These are phyloP conservation scores for Ambrosia hybrid DNA, from an alignment of 140 eudicot species.

Conservation along the genomic window DNA sequence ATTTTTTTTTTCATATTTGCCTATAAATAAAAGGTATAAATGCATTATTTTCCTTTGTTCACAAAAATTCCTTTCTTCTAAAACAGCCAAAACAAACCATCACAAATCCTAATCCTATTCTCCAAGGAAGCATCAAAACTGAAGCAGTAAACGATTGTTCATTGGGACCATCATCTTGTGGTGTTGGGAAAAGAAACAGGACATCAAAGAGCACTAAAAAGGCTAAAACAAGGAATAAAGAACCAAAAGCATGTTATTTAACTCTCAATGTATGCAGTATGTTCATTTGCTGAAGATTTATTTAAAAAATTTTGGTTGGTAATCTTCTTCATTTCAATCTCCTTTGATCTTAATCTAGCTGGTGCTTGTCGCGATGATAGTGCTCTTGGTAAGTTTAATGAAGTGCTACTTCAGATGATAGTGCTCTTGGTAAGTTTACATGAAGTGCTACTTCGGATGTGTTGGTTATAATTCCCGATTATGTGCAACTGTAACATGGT, in stretches of 20 bases:
- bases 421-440: too few species aligned
- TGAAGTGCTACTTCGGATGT: neutral
- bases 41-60: too few species aligned
- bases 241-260: slow-evolving; percentile 42
- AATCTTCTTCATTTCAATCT: slow-evolving; percentile 40
- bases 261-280: neutral
- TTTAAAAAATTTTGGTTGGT: neutral
- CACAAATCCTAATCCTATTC: slow-evolving; percentile 25
- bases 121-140: slow-evolving; percentile 21
- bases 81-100: slow-evolving; percentile 38
- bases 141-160: slow-evolving; percentile 39
- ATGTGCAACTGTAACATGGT: slow-evolving; percentile 18
- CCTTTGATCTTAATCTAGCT: slow-evolving; percentile 35
- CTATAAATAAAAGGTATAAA: too few species aligned
- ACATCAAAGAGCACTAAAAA: slow-evolving; percentile 34
- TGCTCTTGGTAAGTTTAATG: slow-evolving; percentile 85
- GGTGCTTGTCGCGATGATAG: slow-evolving; percentile 66
- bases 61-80: too few species aligned
- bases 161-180: slow-evolving; percentile 31
- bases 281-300: neutral
- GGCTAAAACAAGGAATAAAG: slow-evolving; percentile 39
- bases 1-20: too few species aligned
- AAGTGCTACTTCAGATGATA: too few species aligned
- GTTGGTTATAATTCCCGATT: neutral
- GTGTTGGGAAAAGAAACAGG: slow-evolving; percentile 26